Conservation (phyloP, 2,329 filamentous ascomycete genomes). For the Lecanoromycetidae sp. region DNA sequence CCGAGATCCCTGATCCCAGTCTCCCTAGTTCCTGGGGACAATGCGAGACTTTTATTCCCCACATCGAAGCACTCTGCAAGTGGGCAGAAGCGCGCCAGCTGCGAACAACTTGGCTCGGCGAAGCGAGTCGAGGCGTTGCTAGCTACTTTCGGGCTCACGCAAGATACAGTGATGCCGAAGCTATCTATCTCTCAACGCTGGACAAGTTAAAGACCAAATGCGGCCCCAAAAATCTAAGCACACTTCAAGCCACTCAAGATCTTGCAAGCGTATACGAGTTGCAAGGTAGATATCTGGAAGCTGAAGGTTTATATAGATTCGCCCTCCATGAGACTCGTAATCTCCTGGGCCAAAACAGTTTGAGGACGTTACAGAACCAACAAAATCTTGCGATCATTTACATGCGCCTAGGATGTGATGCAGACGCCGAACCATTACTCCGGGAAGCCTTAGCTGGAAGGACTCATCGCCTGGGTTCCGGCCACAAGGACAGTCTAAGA, state of each 20-base stretch:
- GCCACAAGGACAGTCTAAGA: neutral
- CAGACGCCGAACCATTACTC: neutral
- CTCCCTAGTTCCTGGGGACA: too few relatives aligned
- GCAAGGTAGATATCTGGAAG: neutral
- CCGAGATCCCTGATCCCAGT: too few relatives aligned
- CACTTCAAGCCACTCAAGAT: neutral
- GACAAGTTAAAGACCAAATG: too few relatives aligned
- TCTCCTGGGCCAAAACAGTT: neutral
- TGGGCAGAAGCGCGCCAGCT: too few relatives aligned
- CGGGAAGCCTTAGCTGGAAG: neutral
- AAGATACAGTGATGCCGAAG: neutral
- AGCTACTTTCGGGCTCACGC: neutral
- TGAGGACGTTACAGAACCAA: neutral
- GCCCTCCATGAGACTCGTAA: neutral
- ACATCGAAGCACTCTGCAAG: too few relatives aligned
- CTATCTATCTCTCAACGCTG: neutral
- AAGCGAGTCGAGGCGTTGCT: too few relatives aligned
- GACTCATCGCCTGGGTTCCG: neutral
- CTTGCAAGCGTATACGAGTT: neutral
- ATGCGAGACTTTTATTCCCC: too few relatives aligned
- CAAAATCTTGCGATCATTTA: neutral
- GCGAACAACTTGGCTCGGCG: conserved; percentile 19
- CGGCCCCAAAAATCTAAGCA: neutral
- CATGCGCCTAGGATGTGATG: neutral
- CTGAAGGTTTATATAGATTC: neutral